A percentile compares a stretch with the other conserved stretches of the same genome.
Evolutionary conservation across 108 stramenopile genomes (phyloP).

Genomic region (Asterionellopsis glacialis): DNA sequence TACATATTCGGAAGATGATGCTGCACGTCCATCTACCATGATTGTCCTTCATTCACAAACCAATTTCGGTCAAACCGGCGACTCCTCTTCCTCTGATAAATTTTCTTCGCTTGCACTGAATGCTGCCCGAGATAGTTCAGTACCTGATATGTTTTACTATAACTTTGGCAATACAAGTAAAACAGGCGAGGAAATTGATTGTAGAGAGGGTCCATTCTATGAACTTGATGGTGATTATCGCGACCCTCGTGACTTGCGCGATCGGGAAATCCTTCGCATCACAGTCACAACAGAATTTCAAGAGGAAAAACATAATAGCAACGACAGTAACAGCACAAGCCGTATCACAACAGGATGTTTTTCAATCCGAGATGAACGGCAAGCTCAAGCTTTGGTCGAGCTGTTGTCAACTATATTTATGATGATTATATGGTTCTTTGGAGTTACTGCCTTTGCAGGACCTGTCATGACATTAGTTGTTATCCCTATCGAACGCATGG

Average conservation of each 20-base stretch:
- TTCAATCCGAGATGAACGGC: slow-evolving; percentile 13
- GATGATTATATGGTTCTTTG: slow-evolving; percentile 67
- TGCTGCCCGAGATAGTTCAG: slow-evolving; percentile 47
- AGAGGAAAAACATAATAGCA: background rate
- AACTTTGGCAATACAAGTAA: background rate
- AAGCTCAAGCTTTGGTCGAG: slow-evolving; percentile 30
- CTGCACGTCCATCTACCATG: slow-evolving; percentile 32
- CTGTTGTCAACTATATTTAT: slow-evolving; percentile 53
- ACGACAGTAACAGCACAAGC: background rate
- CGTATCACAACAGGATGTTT: slow-evolving; percentile 43
- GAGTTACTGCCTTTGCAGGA: slow-evolving; percentile 69
- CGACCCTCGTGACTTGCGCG: slow-evolving; percentile 28
- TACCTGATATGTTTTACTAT: slow-evolving; percentile 46
- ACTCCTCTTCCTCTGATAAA: slow-evolving; percentile 13
- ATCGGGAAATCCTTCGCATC: slow-evolving; percentile 52
- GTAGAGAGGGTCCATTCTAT: too few relatives aligned
- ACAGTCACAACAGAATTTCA: slow-evolving; percentile 15
- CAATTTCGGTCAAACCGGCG: slow-evolving; percentile 6
- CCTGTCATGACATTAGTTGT: slow-evolving; percentile 68
- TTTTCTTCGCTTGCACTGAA: slow-evolving; percentile 38
- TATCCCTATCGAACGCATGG: slow-evolving; percentile 80
- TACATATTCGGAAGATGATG: slow-evolving; percentile 31
- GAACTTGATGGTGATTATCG: slow-evolving; percentile 13
- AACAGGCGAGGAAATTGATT: background rate
- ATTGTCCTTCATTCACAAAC: slow-evolving; percentile 52